phyloP scores from a whole-genome alignment of 257 asterid species.

The Fraxinus quadrangulata region DNA sequence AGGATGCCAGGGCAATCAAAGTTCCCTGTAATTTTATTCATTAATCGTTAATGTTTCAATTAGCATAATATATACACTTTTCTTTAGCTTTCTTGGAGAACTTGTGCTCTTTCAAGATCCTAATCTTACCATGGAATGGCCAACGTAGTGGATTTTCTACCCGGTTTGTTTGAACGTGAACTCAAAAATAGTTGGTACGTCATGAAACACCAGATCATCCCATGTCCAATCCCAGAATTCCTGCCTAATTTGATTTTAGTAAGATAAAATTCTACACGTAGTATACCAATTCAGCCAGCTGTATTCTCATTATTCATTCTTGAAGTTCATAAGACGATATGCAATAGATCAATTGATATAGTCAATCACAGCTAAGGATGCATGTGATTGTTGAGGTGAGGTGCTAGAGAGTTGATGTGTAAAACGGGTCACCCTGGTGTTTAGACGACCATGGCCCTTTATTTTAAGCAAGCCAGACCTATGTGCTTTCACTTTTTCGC shows the following conservation, averaged over 20 bases:
- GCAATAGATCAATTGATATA: too few relatives aligned
- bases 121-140: slow-evolving; percentile 65
- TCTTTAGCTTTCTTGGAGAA: background rate
- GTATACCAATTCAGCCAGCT: background rate
- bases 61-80: background rate
- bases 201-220: slow-evolving; percentile 67
- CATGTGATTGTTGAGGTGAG: too few relatives aligned
- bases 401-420: too few relatives aligned
- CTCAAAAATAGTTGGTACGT: slow-evolving; percentile 49
- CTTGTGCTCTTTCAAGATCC: background rate
- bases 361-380: too few relatives aligned
- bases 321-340: too few relatives aligned
- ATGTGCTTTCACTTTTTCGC: background rate
- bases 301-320: too few relatives aligned
- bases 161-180: slow-evolving; percentile 51
- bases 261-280: background rate
- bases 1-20: slow-evolving; percentile 74
- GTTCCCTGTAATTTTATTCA: slow-evolving; percentile 55
- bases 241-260: slow-evolving; percentile 27
- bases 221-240: slow-evolving; percentile 79
- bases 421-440: too few relatives aligned
- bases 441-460: too few relatives aligned
- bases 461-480: background rate
- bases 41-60: background rate
- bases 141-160: slow-evolving; percentile 56